Conservation (phyloP, 2,329 filamentous ascomycete species). For the Pezizomycotina sp. region DNA sequence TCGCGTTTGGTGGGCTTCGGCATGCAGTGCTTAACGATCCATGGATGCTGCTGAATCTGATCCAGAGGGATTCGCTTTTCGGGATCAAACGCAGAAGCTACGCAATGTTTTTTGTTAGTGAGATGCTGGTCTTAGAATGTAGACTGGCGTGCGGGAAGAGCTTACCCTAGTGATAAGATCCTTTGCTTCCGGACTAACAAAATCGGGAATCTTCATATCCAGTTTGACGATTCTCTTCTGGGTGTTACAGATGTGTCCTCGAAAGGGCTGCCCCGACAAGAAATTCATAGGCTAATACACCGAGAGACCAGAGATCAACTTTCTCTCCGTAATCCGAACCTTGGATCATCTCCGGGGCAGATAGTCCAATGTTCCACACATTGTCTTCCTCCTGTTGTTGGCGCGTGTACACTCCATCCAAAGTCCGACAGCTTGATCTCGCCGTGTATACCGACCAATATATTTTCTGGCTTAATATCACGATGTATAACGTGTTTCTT, state of each 20-base stretch:
- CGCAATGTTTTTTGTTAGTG: slow-evolving; percentile 10
- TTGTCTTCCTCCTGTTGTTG: slow-evolving; percentile 79
- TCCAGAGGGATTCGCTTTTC: slow-evolving; percentile 85
- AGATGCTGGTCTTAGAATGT: too few relatives aligned
- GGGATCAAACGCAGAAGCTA: slow-evolving; percentile 81
- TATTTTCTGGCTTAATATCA: slow-evolving; percentile 97
- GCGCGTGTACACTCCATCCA: slow-evolving; percentile 94
- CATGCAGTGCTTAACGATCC: slow-evolving; percentile 90
- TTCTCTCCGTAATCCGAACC: slow-evolving; percentile 89
- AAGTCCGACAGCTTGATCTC: slow-evolving; percentile 99
- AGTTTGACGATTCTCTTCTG: slow-evolving; percentile 72
- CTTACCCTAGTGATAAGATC: slow-evolving; percentile 82
- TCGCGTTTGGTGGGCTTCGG: slow-evolving; percentile 10
- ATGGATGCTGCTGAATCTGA: slow-evolving; percentile 75
- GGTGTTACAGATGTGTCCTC: slow-evolving; percentile 94
- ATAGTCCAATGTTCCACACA: slow-evolving; percentile 96
- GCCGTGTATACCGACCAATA: slow-evolving; percentile 84
- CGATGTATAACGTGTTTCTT: slow-evolving; percentile 95
- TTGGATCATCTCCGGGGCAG: slow-evolving; percentile 96
- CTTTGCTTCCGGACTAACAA: slow-evolving; percentile 74
- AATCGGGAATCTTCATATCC: slow-evolving; percentile 83
- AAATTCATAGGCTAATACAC: slow-evolving; percentile 92
- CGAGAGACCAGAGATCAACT: slow-evolving; percentile 89
- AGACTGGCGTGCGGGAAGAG: slow-evolving; percentile 7
- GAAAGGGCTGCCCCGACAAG: slow-evolving; percentile 91